These are phyloP conservation scores for Colletotrichum tropicicola DNA, from an alignment of 2,329 filamentous ascomycete species.

Conservation along the genomic window DNA sequence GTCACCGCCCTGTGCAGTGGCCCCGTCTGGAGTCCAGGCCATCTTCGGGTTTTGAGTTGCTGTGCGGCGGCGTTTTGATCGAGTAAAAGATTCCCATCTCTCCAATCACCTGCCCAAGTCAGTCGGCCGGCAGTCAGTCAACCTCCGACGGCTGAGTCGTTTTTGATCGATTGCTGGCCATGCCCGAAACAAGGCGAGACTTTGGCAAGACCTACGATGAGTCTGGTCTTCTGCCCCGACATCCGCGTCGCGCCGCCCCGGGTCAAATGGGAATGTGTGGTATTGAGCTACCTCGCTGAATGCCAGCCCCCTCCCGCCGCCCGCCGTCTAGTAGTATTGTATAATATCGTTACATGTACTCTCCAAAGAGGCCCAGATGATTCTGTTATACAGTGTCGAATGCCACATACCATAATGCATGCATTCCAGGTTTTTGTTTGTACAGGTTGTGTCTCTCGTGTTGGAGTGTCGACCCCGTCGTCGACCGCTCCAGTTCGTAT, in stretches of 20 bases:
- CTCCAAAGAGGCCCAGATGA: conserved; percentile 16
- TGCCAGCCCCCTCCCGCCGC: neutral
- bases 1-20: neutral
- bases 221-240: no score
- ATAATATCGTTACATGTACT: conserved; percentile 32
- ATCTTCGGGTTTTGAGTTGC: neutral
- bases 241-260: no score
- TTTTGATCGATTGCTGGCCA: no score
- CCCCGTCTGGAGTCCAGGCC: no score
- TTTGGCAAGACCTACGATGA: no score
- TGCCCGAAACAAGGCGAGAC: no score
- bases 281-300: conserved; percentile 18
- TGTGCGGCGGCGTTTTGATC: conserved; percentile 1
- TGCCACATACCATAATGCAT: conserved; percentile 23
- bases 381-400: conserved; percentile 29
- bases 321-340: conserved; percentile 26
- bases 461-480: neutral
- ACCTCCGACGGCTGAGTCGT: no score
- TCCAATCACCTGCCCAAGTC: conserved; percentile 1
- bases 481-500: neutral
- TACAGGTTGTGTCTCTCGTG: conserved; percentile 3
- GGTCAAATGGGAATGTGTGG: conserved; percentile 9
- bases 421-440: conserved; percentile 22
- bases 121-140: no score
- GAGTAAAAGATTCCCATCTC: conserved; percentile 12